Base-by-base conservation (phyloP, 495 filamentous ascomycete genomes). In the Cercophora newfieldiana region DNA sequence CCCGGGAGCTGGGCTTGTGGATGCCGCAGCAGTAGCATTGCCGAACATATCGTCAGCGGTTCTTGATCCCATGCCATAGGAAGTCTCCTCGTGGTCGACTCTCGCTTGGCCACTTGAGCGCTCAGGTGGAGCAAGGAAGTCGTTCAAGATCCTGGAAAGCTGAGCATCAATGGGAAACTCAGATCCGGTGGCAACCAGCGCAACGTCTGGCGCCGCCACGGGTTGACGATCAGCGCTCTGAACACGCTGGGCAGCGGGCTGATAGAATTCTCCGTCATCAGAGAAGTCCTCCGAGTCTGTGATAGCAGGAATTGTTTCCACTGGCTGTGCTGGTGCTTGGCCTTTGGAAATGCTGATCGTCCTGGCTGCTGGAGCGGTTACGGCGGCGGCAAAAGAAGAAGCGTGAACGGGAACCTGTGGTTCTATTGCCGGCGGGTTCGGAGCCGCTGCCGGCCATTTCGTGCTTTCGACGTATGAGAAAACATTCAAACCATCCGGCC, bases 101-200 rank as follows among this genome's bases (percentile, higher is more conserved):
- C 65, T 61, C 4, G 44, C n/a, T 21, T 29, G 50, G 14, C 50
- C 26, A 7, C 8, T 24, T 44, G 61, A 63, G 21, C 29, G 61
- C 61, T 80, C 78, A 5, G 70, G 66, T 1, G 77, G 78, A 61
- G 69, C 70, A 30, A 82, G 54, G 55, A 81, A 79, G 21, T 78
- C 78, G 54, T 81, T 78, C 2, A 82, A 69, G 61, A 82, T 77
- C 50, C 78, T 68, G 50, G 73, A 74, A 65, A 82, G 74, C 16
- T 81, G 73, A 28, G 53, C 65, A 2, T 76, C 74, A 12, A 76
- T 66, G 0, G 72, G 68, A 33, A 66, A 75, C 33, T 77, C 74
- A 8, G 73, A 66, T n/a, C 5, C 50, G 10, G 24, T 22, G n/a
- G 50, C n/a, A 7, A 19, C 7, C 50, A 19, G 50, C 2, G 50